phyloP scores from a whole-genome alignment of 139 green algal species.

The Tetradesmus obliquus region DNA sequence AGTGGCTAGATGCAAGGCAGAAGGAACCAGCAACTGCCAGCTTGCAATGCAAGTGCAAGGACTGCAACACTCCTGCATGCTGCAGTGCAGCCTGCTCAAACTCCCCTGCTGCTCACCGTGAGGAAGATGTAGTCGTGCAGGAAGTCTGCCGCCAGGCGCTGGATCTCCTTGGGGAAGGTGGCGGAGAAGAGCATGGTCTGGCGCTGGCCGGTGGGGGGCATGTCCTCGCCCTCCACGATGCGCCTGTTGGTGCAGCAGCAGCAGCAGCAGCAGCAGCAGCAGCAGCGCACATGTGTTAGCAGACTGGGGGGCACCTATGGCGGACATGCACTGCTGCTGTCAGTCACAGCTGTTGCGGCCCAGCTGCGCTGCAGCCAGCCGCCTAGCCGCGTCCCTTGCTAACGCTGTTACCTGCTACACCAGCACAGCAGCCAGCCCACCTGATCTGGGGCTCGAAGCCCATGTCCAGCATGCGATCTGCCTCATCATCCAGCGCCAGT shows the following conservation, averaged over 20 bases:
- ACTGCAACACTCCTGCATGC: too few species aligned
- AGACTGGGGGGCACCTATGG: neutral
- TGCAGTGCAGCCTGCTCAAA: too few species aligned
- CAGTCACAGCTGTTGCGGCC: neutral
- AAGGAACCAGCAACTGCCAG: too few species aligned
- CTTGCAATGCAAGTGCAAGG: too few species aligned
- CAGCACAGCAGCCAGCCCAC: too few species aligned
- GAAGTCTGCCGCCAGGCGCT: conserved; percentile 86
- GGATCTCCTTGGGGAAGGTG: conserved; percentile 96
- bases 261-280: neutral
- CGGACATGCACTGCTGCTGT: neutral
- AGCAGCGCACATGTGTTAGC: neutral
- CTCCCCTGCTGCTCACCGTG: conserved; percentile 63
- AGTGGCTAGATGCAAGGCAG: too few species aligned
- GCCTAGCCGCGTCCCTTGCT: too few species aligned
- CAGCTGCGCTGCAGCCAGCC: too few species aligned
- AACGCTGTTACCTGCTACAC: too few species aligned
- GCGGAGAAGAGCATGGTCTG: conserved; percentile 97
- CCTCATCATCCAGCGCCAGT: conserved; percentile 59
- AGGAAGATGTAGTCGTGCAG: conserved; percentile 98
- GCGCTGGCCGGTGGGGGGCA: conserved; percentile 78
- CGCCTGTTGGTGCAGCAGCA: conserved; percentile 8
- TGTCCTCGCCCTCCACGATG: conserved; percentile 72
- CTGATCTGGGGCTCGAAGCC: conserved; percentile 95
- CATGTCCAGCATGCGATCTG: conserved; percentile 97